Evolutionary conservation across 805 yeast species (phyloP), one percentile per base, ranked within the genome.

Genomic region (Teunomyces gatunensis): DNA sequence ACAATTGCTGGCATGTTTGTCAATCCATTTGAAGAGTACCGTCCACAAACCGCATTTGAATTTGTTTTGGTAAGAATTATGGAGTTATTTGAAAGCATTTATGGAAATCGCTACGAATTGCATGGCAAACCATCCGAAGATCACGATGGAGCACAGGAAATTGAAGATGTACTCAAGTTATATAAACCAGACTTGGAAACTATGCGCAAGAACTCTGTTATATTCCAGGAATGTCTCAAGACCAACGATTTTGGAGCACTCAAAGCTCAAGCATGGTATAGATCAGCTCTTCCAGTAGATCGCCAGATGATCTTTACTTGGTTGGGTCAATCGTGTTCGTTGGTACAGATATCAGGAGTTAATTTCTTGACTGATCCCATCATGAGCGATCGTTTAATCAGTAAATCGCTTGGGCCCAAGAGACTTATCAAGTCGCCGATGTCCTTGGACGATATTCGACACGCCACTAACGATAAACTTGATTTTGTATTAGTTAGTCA

Each of bases 281-380:
- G 33, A 10, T 30, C 49, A 15, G 36, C 45, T 5, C 39, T 58
- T 1, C 79, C 83, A 0, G 44, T 77, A 2, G 47, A 62, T 9
- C 69, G 78, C 23, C 74, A 85, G 54, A 51, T 87, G 55, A 74
- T 86, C 1, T 79, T 85, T 58, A 89, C 97, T 0, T 92, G 98
- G 98, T 65, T 92, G 36, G 98, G 98, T 3, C 98, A 92, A 63
- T 85, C 94, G 48, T 90, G 97, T 64, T 79, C 91, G 2, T 77
- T 80, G 45, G 71, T 90, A 3, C 89, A 87, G 57, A 64, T 89
- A 2, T 77, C 85, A 4, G 84, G 85, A 1, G 66, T 88, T n/a
- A 86, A 84, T 49, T 74, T 92, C 49, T 64, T 92, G 33, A 87
- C 97, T 2, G 98, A 92, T 63, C 98, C 98, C 0, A 68, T 90